A percentile compares a stretch with the other conserved stretches of the same genome.
These are phyloP conservation scores for Berkeleyomyces basicola DNA, from an alignment of 2,329 filamentous ascomycete genomes.

Conservation along the genomic window DNA sequence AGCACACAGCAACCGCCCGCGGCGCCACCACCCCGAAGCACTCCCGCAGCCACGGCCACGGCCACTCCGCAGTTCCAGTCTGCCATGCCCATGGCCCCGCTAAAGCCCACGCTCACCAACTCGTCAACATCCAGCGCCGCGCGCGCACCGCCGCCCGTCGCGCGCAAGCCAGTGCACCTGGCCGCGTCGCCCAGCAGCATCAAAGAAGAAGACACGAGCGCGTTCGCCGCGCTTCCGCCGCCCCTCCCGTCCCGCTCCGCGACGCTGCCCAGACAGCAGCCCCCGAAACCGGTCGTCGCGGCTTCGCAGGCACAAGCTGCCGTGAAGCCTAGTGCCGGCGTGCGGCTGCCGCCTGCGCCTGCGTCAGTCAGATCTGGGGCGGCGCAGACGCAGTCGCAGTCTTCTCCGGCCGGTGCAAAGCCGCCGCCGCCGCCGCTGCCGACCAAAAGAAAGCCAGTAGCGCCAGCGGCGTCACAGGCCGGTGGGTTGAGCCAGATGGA, in stretches of 20 bases:
- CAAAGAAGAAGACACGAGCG: neutral
- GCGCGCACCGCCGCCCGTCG: constrained; percentile 36
- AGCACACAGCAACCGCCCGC: constrained; percentile 11
- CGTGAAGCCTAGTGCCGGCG: neutral
- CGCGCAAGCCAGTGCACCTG: constrained; percentile 45
- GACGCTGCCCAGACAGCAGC: neutral
- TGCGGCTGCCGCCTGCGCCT: neutral
- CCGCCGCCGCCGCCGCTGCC: constrained; percentile 13
- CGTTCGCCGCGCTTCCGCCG: neutral
- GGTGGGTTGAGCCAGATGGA: constrained; percentile 24
- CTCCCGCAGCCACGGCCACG: constrained; percentile 9
- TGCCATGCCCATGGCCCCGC: constrained; percentile 6
- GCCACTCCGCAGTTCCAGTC: neutral
- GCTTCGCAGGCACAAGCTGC: neutral
- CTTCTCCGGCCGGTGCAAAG: neutral
- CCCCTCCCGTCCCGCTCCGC: neutral
- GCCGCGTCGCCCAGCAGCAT: constrained; percentile 18
- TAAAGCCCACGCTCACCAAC: constrained; percentile 22
- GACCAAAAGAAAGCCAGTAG: constrained; percentile 17
- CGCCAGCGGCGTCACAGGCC: constrained; percentile 14
- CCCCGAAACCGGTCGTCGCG: neutral
- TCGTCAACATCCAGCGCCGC: constrained; percentile 21
- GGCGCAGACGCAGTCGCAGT: neutral
- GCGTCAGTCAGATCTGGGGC: neutral
- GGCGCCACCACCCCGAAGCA: neutral